Evolutionary conservation across 2,329 filamentous ascomycete genomes (phyloP), one percentile per base, ranked within the genome.

Genomic region (Cytospora leucostoma): DNA sequence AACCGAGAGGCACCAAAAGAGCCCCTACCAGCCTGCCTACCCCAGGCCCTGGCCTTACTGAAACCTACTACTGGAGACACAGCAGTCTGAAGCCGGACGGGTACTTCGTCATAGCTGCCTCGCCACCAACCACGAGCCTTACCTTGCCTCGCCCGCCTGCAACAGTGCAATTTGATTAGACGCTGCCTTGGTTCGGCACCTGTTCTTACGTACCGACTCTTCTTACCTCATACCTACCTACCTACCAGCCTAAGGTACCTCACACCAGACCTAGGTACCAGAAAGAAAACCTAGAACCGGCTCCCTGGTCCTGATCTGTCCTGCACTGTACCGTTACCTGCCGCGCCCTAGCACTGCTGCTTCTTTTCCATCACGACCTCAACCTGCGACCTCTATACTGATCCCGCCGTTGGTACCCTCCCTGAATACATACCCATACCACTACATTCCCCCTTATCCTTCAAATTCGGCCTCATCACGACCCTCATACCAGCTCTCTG

Each of bases 31-130:
- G 17, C 38, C 38, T 15, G 7, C 7, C 40, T n/a, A 21, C 8
- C 10, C n/a, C 44, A 8, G 19, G 40, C 37, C 12, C 15, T 17
- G n/a, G 6, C n/a, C 17, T 21, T 47, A 47, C 44, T 47, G 44
- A 15, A n/a, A n/a, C 40, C 38, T 17, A 6, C 38, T 40, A 17
- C 40, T n/a, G 40, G n/a, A 44, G 27, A 27, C 27, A 27, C 2
- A 27, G 27, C 27, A 47, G n/a, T 21, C n/a, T 21, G 10, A 19
- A 47, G 4, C 27, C 34, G 35, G 19, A 21, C 19, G 38, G 11
- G 21, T 19, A 44, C 62, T 61, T 64, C 62, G 62, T 64, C 62
- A 64, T 64, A 61, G 62, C 62, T 56, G 34, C 56, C 51, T 52
- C 35, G 61, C 50, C 61, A 63, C 56, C 52, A 32, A 63, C 56